These are phyloP conservation scores for Backusella circina DNA, from an alignment of 192 early-diverging fungal species.

Conservation along the genomic window DNA sequence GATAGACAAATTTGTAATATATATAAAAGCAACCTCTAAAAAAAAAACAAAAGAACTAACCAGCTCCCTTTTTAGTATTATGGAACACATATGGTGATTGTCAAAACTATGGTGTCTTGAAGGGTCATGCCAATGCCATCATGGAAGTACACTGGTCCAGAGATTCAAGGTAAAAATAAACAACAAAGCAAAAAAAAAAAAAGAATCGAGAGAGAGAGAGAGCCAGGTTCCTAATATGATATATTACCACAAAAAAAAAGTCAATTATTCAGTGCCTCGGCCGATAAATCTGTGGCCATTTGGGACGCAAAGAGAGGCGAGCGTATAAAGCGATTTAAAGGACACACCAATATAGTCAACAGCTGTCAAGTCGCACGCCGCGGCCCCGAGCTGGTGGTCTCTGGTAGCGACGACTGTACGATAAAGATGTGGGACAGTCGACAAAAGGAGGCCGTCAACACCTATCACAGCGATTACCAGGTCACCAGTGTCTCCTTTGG, in stretches of 20 bases:
- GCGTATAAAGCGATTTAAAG: slow-evolving; percentile 73
- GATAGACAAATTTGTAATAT: slow-evolving; percentile 79
- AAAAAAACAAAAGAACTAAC: not conserved
- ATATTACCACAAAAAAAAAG: slow-evolving; percentile 27
- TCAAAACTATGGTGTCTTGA: slow-evolving; percentile 81
- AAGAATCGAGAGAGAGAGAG: too few species aligned
- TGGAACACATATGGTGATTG: slow-evolving; percentile 95
- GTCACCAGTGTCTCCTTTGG: slow-evolving; percentile 77
- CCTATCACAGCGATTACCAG: slow-evolving; percentile 57
- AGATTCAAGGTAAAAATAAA: slow-evolving; percentile 57
- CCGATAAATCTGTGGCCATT: slow-evolving; percentile 74
- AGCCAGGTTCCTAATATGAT: not conserved
- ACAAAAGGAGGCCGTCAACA: slow-evolving; percentile 55
- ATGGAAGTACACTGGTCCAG: slow-evolving; percentile 91
- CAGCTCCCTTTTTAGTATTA: slow-evolving; percentile 51
- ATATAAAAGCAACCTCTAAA: not conserved
- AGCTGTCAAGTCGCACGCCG: slow-evolving; percentile 64
- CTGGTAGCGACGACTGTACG: slow-evolving; percentile 82
- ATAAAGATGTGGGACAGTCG: slow-evolving; percentile 76
- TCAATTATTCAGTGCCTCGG: slow-evolving; percentile 77
- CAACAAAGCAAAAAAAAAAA: not conserved
- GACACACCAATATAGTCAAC: slow-evolving; percentile 84
- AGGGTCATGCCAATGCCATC: slow-evolving; percentile 82
- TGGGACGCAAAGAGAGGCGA: slow-evolving; percentile 87
- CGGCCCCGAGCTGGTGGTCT: slow-evolving; percentile 76